Base-by-base conservation (phyloP, 306 rosid genomes). In the Lathyrus sativus region DNA sequence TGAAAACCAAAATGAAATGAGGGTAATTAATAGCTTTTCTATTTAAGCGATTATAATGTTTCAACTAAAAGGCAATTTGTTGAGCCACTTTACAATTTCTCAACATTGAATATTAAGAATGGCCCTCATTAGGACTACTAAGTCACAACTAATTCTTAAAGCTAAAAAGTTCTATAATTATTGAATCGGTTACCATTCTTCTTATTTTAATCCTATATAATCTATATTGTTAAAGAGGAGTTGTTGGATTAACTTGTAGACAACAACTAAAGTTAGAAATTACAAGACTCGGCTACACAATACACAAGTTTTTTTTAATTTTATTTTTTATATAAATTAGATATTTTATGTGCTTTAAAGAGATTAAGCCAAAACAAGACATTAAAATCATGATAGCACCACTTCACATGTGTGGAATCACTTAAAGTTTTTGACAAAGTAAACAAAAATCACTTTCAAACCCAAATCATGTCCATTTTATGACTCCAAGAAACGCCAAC, bases 81-180 rank as follows among this genome's bases (percentile, higher is more conserved):
- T 82, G 80, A 88, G 81, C 86, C 82, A 81, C 81, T 64, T 26
- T 74, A 29, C 45, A 64, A 45, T 35, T 42, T 62, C 73, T 62
- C 65, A 59, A 46, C 77, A 68, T 61, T 67, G 35, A 81, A 72
- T 68, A 56, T 46, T 7, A n/a, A 1, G 4, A 13, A 45, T 54
- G 77, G 72, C 35, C 71, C 74, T 70, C 26, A 68, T 48, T 13
- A 15, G 5, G 51, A 71, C 62, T 53, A 51, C 39, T 59, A 57
- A 73, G 72, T 76, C 85, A 68, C 35, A 81, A 72, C 63, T 13
- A 31, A 67, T 53, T 73, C 66, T 60, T 45, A 71, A 37, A 26
- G 9, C 28, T 11, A 45, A 12, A 58, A 72, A 2, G 29, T 74
- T 26, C 29, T 17, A 9, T 58, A 50, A 39, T 35, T 35, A 77